Base-by-base conservation (phyloP, 306 rosid genomes). In the Quercus alba region DNA sequence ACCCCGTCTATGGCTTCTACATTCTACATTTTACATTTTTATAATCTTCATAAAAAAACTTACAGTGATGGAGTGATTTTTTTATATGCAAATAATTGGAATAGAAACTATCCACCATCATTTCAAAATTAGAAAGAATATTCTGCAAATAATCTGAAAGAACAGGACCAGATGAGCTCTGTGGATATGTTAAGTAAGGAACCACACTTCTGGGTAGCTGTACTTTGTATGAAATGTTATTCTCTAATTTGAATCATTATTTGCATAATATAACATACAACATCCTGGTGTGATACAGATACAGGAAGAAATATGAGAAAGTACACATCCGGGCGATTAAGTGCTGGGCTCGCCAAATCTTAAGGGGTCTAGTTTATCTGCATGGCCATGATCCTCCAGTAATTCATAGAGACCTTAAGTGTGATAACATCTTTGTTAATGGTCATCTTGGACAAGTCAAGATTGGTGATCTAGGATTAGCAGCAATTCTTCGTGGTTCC, bases 371-470 rank as follows among this genome's bases (percentile, higher is more conserved):
- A 77, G 84, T 94, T 72, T 92, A 86, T 76, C 86, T 94, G 30
- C 98, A 94, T 70, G 94, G 85, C 38, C 87, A 90, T 69, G 93
- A 94, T 66, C 97, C 98, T 70, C 97, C 97, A 1, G 94, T 92
- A 74, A 90, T 92, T 55, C 98, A 94, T 72, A 88, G 97, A 85
- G 98, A 94, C 86, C 91, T 94, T 69, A 92, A 94, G 86, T 94
- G 98, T 69, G 96, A 94, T 78, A 92, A 94, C 77, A 86, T 94
- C 68, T 94, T 94, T 85, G 90, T 92, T 49, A 92, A 94, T 85
- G 98, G 98, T 69, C 98, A 94, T 87, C 98, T 89, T 78, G 98
- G 97, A 67, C 98, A 89, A 83, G 94, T 94, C 72, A 94, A 94
- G 87, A 90, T 94, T 73, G 97, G 97, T 63, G 98, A 94, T 87